Conservation (phyloP, 345 rosid species). For the Carallia pectinifolia region DNA sequence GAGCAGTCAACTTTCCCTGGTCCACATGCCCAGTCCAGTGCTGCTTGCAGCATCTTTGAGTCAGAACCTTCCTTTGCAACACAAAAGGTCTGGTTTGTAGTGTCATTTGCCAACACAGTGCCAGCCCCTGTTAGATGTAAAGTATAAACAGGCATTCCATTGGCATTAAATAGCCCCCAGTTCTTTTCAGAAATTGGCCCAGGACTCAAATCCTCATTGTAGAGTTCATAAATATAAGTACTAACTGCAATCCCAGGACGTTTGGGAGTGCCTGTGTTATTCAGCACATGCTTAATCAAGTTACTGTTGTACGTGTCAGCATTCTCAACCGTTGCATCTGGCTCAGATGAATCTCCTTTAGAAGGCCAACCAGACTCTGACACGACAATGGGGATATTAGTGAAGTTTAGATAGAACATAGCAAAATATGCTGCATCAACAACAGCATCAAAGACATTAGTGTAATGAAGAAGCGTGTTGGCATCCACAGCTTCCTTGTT, state of each 20-base stretch:
- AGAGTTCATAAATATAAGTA: conserved; percentile 92
- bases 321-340: conserved; percentile 72
- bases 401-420: conserved; percentile 78
- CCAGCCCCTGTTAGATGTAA: conserved; percentile 84
- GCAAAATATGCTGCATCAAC: conserved; percentile 95
- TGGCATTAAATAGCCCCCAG: conserved; percentile 90
- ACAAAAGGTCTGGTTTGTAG: conserved; percentile 93
- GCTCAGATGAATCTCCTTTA: conserved; percentile 72
- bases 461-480: conserved; percentile 90
- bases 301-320: conserved; percentile 95
- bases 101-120: conserved; percentile 79
- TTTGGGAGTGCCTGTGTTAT: conserved; percentile 94
- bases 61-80: conserved; percentile 71
- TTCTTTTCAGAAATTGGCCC: conserved; percentile 78
- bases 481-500: conserved; percentile 97
- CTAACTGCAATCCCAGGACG: conserved; percentile 72
- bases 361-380: conserved; percentile 99
- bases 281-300: conserved; percentile 82
- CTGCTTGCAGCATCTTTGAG: conserved; percentile 92
- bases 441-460: conserved; percentile 89
- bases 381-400: conserved; percentile 75
- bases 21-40: conserved; percentile 99
- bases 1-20: conserved; percentile 96
- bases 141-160: conserved; percentile 64
- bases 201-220: conserved; percentile 81